Evolutionary conservation across 1,284 basidiomycete species (phyloP), one percentile per base, ranked within the genome.

Genomic region (Rhodotorula glutinis): DNA sequence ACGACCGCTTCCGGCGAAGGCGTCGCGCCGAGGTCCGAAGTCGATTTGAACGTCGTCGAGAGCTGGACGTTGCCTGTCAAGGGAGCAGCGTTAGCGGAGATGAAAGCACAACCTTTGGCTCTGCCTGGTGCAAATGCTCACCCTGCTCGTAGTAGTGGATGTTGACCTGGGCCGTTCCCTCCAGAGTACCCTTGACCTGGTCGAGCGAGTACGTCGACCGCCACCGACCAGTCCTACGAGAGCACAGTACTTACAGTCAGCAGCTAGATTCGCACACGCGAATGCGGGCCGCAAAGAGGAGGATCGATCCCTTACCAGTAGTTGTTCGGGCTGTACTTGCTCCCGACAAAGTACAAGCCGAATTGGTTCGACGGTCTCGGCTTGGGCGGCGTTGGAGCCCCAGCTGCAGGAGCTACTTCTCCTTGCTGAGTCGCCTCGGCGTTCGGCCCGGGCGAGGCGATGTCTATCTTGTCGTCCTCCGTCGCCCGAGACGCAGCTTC

Each of bases 101-200:
- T 4, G 16, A 25, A 19, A 7, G 11, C 29, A 14, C 23, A 33
- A 41, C 47, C 30, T 2, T 46, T 25, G n/a, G 56, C 17, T 2
- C 16, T 11, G 14, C 19, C 19, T 4, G 2, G 13, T 19, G 44
- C 43, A 23, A 27, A 2, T 14, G 25, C 60, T 66, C 70, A 92
- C 93, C 93, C 79, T 95, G 92, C 79, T 97, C 93, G 76, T 92
- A 97, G 77, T 97, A 97, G 78, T 97, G 93, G 30, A 95, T 88
- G 75, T 92, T 90, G 55, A 92, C 84, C 27, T 88, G 80, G 38
- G 93, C 85, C 71, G 82, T 86, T 0, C 92, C 82, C 9, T 69
- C 65, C 17, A 83, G 75, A 25, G 60, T 66, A 1, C 60, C 63
- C n/a, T 74, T 74, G 9, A 74, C 75, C 17, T 78, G 69, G 69